Conservation (phyloP, 2,329 filamentous ascomycete species). For the Stemphylium beticola region DNA sequence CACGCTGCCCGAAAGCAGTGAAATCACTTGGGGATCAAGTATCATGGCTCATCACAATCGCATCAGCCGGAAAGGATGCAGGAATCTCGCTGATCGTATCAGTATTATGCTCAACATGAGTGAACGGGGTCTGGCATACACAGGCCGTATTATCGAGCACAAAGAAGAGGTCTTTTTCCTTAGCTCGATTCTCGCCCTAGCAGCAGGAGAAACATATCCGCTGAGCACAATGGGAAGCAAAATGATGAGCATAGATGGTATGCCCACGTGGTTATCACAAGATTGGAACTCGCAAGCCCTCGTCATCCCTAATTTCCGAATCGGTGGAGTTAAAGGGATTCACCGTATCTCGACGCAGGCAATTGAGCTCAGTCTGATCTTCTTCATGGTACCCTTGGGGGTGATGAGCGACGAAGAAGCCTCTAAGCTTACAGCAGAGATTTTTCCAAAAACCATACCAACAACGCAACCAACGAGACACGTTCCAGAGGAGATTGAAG, state of each 20-base stretch:
- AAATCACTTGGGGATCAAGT: constrained; percentile 8
- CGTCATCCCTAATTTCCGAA: constrained; percentile 11
- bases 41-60: constrained; percentile 20
- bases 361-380: constrained; percentile 18
- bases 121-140: constrained; percentile 21
- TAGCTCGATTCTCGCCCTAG: constrained; percentile 15
- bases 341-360: constrained; percentile 12
- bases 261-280: constrained; percentile 14
- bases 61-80: constrained; percentile 13
- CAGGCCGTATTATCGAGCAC: background rate
- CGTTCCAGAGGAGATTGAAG: background rate
- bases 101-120: constrained; percentile 25
- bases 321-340: constrained; percentile 7
- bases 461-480: background rate
- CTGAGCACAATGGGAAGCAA: constrained; percentile 14
- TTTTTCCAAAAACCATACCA: constrained; percentile 1
- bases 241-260: background rate
- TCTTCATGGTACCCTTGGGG: constrained; percentile 4
- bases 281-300: background rate
- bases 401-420: background rate
- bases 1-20: too few relatives aligned
- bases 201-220: constrained; percentile 16
- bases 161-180: constrained; percentile 16
- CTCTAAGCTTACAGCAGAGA: background rate
- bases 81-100: constrained; percentile 14